These are phyloP conservation scores for Zygosaccharomyces bailii DNA, from an alignment of 805 yeast genomes.

Conservation along the genomic window DNA sequence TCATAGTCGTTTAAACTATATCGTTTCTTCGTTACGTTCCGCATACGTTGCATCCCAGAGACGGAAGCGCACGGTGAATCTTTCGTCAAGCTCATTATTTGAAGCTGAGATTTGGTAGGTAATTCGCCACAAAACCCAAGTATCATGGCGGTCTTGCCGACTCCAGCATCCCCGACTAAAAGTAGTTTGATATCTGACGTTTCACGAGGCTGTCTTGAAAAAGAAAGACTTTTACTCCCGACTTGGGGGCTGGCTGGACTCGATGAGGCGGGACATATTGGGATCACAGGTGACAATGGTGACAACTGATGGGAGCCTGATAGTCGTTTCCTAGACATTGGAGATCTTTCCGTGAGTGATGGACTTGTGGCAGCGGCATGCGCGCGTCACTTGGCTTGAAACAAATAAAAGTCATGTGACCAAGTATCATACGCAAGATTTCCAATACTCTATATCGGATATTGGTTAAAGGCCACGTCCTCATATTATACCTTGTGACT, in stretches of 20 bases:
- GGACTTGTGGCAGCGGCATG: neutral
- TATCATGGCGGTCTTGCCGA: constrained; percentile 48
- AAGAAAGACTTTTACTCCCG: constrained; percentile 1
- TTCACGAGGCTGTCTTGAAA: constrained; percentile 6
- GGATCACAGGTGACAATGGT: constrained; percentile 20
- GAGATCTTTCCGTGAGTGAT: neutral
- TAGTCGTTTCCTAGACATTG: constrained; percentile 16
- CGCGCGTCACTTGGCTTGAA: constrained; percentile 5
- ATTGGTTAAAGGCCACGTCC: too few species aligned
- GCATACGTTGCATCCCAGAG: constrained; percentile 3
- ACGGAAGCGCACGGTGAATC: constrained; percentile 1
- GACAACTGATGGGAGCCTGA: constrained; percentile 14
- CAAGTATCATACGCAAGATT: neutral
- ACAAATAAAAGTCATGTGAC: constrained; percentile 2
- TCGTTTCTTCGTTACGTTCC: constrained; percentile 24
- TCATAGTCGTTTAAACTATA: constrained; percentile 36
- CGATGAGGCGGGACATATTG: constrained; percentile 16
- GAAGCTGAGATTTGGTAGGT: constrained; percentile 26
- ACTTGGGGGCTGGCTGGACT: constrained; percentile 14
- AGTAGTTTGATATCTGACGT: constrained; percentile 37
- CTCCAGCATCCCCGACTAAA: constrained; percentile 46
- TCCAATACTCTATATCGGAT: neutral
- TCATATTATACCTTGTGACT: too few species aligned
- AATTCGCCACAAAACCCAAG: constrained; percentile 41
- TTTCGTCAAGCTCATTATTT: constrained; percentile 12